phyloP scores from a whole-genome alignment of 2,329 filamentous ascomycete genomes.

The Leptographium procerum region DNA sequence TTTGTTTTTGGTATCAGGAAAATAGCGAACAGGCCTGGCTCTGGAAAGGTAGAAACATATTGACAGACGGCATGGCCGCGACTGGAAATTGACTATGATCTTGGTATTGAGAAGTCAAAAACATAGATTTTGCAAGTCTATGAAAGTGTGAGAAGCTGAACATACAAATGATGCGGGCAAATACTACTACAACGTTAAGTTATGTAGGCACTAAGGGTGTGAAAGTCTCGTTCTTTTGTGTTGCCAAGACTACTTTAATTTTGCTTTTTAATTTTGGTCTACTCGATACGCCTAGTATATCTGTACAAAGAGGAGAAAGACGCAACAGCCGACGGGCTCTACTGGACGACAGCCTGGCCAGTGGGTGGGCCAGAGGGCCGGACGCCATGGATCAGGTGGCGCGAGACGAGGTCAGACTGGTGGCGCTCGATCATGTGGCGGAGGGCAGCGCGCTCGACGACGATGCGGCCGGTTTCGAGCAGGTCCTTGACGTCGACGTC shows the following conservation, averaged over 20 bases:
- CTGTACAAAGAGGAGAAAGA: not conserved
- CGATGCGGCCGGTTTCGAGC: conserved; percentile 69
- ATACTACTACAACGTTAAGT: too few species aligned
- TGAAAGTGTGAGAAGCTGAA: too few species aligned
- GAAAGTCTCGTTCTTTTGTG: too few species aligned
- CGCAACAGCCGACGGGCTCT: not conserved
- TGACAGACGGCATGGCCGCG: not conserved
- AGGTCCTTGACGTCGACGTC: conserved; percentile 95
- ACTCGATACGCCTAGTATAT: not conserved
- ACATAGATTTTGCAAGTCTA: too few species aligned
- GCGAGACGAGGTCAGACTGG: conserved; percentile 50
- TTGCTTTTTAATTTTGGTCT: not conserved
- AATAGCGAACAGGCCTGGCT: not conserved
- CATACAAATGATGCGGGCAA: too few species aligned
- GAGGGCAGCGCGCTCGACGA: conserved; percentile 76
- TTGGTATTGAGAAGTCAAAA: not conserved
- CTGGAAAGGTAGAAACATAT: not conserved
- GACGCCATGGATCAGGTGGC: conserved; percentile 32
- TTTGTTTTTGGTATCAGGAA: not conserved
- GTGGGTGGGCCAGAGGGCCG: conserved; percentile 21
- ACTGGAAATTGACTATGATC: not conserved
- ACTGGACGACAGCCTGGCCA: conserved; percentile 26
- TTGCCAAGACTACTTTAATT: too few species aligned
- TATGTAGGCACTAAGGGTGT: too few species aligned
- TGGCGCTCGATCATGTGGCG: conserved; percentile 63